A percentile compares a stretch with the other conserved stretches of the same genome.
These are phyloP conservation scores for Phytophthora citrophthora DNA, from an alignment of 352 stramenopile species.

Conservation along the genomic window DNA sequence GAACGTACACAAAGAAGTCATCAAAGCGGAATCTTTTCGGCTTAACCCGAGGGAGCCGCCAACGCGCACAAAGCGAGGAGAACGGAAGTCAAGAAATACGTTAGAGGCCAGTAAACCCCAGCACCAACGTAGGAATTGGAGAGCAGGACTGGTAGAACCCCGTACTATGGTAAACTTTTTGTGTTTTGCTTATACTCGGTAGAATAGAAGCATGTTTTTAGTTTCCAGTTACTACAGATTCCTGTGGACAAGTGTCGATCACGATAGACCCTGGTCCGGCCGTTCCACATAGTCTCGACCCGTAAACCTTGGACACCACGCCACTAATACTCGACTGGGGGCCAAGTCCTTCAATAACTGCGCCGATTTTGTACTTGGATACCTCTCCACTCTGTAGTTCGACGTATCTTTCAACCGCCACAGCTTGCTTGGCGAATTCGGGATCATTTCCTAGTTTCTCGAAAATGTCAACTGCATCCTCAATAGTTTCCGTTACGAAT, in stretches of 20 bases:
- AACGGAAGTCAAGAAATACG: conserved; percentile 27
- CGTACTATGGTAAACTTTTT: conserved; percentile 12
- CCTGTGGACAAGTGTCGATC: conserved; percentile 60
- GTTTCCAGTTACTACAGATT: conserved; percentile 8
- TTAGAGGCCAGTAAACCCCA: conserved; percentile 3
- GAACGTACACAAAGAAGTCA: conserved; percentile 28
- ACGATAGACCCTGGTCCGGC: conserved; percentile 73
- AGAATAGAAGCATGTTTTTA: neutral
- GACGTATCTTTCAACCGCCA: conserved; percentile 59
- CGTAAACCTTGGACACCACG: conserved; percentile 74
- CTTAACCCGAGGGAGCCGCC: conserved; percentile 25
- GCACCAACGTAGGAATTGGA: conserved; percentile 32
- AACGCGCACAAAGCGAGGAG: conserved; percentile 35
- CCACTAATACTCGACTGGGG: conserved; percentile 61
- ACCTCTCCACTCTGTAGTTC: conserved; percentile 83
- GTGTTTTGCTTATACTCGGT: conserved; percentile 1
- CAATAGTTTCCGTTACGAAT: conserved; percentile 81
- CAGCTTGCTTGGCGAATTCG: conserved; percentile 40
- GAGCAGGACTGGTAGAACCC: conserved; percentile 3
- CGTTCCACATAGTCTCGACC: conserved; percentile 70
- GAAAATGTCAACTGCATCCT: conserved; percentile 59
- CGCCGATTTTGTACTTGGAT: conserved; percentile 74
- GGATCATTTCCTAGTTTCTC: conserved; percentile 61
- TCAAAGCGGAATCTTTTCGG: conserved; percentile 38
- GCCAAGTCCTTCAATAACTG: conserved; percentile 58